Base-by-base conservation (phyloP, 2,329 filamentous ascomycete species). In the Xylogone sp. region DNA sequence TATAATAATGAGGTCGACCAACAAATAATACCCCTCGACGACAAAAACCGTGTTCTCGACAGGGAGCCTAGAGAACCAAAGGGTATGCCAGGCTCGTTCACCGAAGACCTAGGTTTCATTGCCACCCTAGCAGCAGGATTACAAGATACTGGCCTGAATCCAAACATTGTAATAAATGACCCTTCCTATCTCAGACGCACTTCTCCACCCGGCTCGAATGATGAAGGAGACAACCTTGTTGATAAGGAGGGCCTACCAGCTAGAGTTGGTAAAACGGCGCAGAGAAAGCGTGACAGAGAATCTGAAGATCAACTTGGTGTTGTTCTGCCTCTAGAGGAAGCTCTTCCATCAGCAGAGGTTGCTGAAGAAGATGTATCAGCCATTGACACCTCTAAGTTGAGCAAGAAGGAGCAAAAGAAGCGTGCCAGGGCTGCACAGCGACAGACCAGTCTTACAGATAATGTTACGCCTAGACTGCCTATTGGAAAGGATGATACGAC, bases 81-180 rank as follows among this genome's bases (percentile, higher is more conserved):
- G 6, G 75, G 80, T 51, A 80, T 86, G 66, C 84, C 86, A 21
- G 86, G 86, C 19, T 71, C 77, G 9, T 91, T 87, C 61, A 79
- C 72, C 1, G 79, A 85, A 51, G 87, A 90, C 58, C 69, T 86
- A 8, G 83, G 83, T 48, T 90, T 90, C 58, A 82, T 84, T 7
- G 87, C 86, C 22, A 82, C 80, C 2, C 69, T 90, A 45, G 85
- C 86, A 52, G 87, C 86, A 45, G 85, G 83, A 1, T 73, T 88
- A 46, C 71, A 84, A 62, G 78, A 83, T n/a, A 80, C 83, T 44
- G 87, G 87, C 0, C 90, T 90, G 56, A 79, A 88, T 60, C 81
- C 84, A 3, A 78, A 86, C 42, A 82, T 90, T 52, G 82, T 90
- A 44, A 84, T 87, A 31, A 74, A 88, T 44, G 77, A 90, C 59